Evolutionary conservation across 1,284 basidiomycete species (phyloP).

Genomic region (Ceratobasidium sp.): DNA sequence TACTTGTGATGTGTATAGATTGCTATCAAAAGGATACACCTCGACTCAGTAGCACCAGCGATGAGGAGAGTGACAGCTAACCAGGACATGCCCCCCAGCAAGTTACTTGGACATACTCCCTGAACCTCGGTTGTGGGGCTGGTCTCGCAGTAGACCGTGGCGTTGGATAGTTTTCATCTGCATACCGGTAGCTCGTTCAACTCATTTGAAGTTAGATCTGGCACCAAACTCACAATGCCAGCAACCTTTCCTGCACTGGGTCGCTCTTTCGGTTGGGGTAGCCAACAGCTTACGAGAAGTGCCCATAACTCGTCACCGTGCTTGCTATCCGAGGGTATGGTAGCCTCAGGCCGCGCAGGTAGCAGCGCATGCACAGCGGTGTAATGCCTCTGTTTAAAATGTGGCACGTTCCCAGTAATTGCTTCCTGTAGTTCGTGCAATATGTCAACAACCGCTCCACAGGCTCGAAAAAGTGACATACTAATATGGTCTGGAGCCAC

Average conservation of each 20-base stretch:
- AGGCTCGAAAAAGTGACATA: background rate
- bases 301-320: background rate
- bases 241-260: background rate
- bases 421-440: background rate
- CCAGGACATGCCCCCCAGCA: too few species aligned
- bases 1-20: too few species aligned
- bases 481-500: slow-evolving; percentile 3
- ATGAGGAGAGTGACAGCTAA: too few species aligned
- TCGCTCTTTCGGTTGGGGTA: background rate
- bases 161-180: too few species aligned
- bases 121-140: too few species aligned
- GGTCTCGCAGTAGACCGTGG: too few species aligned
- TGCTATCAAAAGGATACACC: too few species aligned
- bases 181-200: too few species aligned
- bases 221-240: background rate
- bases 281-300: background rate
- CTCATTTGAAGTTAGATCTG: too few species aligned
- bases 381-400: background rate
- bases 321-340: background rate
- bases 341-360: background rate
- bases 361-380: background rate
- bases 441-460: too few species aligned
- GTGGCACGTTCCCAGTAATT: slow-evolving; percentile 12
- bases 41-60: too few species aligned
- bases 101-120: too few species aligned